Evolutionary conservation across 169 alveolate genomes (phyloP).

Genomic region (Cryptosporidium xiaoi): DNA sequence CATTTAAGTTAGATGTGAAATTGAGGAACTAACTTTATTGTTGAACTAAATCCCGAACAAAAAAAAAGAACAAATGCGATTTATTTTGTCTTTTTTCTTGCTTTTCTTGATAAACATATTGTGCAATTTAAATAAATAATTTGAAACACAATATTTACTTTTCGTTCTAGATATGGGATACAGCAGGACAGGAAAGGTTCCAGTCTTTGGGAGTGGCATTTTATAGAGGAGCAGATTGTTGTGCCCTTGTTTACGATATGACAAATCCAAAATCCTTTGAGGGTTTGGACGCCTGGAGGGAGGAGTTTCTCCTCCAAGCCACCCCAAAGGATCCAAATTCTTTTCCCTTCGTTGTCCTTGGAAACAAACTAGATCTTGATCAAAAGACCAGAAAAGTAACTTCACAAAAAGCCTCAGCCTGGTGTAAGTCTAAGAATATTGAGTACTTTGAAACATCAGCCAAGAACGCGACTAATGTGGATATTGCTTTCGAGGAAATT

Average conservation of each 20-base stretch:
- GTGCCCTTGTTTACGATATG: conserved; percentile 96
- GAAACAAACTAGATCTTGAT: conserved; percentile 93
- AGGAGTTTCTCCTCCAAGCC: conserved; percentile 95
- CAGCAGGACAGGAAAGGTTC: conserved; percentile 99
- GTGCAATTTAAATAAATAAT: too few relatives aligned
- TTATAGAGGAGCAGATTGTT: conserved; percentile 99
- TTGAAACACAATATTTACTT: background rate
- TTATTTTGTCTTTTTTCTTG: too few relatives aligned
- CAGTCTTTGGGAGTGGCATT: conserved; percentile 97
- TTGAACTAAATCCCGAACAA: too few relatives aligned
- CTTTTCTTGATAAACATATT: too few relatives aligned
- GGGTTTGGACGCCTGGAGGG: conserved; percentile 95
- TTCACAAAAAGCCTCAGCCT: conserved; percentile 90
- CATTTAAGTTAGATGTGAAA: too few relatives aligned
- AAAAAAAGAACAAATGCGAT: too few relatives aligned
- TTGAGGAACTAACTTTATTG: too few relatives aligned
- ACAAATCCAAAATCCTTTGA: conserved; percentile 93
- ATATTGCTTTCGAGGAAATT: conserved; percentile 93
- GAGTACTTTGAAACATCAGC: conserved; percentile 97
- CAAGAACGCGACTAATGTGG: conserved; percentile 94
- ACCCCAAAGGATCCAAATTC: conserved; percentile 95
- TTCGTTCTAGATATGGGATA: conserved; percentile 92
- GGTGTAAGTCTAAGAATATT: conserved; percentile 93
- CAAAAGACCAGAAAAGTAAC: conserved; percentile 80
- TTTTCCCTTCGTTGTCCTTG: conserved; percentile 96